These are phyloP conservation scores for Beauveria australis DNA, from an alignment of 2,329 filamentous ascomycete species.

Conservation along the genomic window DNA sequence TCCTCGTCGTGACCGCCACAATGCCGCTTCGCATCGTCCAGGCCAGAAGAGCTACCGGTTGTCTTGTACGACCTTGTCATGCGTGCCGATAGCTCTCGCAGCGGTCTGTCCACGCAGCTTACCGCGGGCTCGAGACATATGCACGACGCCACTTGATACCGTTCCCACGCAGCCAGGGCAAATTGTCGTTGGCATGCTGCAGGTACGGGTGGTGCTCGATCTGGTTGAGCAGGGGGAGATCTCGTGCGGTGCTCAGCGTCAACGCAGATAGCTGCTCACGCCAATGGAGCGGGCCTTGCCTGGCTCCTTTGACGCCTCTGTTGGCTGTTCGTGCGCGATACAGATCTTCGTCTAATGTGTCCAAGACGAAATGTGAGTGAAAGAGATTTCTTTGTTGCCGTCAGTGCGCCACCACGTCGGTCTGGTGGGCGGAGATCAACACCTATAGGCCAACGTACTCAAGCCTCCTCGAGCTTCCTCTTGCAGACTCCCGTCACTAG, in stretches of 20 bases:
- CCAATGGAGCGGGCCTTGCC: not conserved
- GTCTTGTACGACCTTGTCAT: not conserved
- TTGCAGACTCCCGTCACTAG: too few species aligned
- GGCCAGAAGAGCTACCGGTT: not conserved
- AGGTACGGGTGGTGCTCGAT: not conserved
- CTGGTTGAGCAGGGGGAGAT: not conserved
- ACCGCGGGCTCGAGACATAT: not conserved
- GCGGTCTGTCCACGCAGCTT: not conserved
- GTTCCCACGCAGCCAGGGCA: not conserved
- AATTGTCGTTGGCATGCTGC: not conserved
- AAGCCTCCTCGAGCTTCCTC: not conserved
- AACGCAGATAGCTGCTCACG: not conserved
- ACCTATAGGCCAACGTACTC: not conserved
- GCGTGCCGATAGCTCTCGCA: not conserved
- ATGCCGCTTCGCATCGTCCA: not conserved
- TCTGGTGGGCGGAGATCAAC: too few species aligned
- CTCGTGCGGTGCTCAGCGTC: not conserved
- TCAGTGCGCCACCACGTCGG: not conserved
- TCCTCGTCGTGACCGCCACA: not conserved
- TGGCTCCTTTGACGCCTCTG: not conserved
- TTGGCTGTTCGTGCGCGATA: not conserved
- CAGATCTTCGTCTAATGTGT: not conserved
- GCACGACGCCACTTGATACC: not conserved
- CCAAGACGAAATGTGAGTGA: not conserved
- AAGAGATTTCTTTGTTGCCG: not conserved